Evolutionary conservation across 2,329 filamentous ascomycete genomes (phyloP).

Genomic region (Fusarium miscanthi): DNA sequence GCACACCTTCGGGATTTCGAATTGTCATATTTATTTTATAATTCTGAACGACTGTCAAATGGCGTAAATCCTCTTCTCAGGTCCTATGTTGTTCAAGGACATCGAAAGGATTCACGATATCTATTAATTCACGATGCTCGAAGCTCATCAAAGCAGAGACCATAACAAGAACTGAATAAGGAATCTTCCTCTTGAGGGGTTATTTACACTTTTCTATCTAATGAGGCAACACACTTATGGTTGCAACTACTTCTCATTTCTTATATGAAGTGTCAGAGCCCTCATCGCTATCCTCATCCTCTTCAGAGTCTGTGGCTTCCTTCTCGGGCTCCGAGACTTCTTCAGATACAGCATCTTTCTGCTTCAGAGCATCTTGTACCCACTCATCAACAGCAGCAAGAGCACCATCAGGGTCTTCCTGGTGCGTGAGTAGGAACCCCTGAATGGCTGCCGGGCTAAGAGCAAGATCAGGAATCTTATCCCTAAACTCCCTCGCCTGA

Average conservation of each 20-base stretch:
- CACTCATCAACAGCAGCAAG: background rate
- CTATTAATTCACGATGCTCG: background rate
- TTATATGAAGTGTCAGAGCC: background rate
- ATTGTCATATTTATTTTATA: accelerated
- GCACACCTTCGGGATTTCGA: accelerated
- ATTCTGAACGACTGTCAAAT: accelerated
- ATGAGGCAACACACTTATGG: background rate
- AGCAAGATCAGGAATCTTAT: background rate
- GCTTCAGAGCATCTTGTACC: background rate
- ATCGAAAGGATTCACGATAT: too few relatives aligned
- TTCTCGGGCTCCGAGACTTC: accelerated
- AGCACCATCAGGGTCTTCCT: constrained; percentile 8
- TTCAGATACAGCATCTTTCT: background rate
- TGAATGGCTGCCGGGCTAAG: constrained; percentile 29
- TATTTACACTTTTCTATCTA: background rate
- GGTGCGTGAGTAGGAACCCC: constrained; percentile 14
- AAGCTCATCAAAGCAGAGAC: background rate
- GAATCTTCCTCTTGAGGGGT: background rate
- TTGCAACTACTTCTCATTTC: background rate
- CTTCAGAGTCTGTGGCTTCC: background rate
- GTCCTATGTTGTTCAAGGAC: accelerated
- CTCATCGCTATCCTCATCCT: background rate
- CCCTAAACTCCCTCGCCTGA: background rate
- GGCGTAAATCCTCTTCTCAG: accelerated
- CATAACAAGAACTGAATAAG: too few relatives aligned